Evolutionary conservation across 768 basidiomycete species (phyloP).

Genomic region (Auriscalpium microsporum): DNA sequence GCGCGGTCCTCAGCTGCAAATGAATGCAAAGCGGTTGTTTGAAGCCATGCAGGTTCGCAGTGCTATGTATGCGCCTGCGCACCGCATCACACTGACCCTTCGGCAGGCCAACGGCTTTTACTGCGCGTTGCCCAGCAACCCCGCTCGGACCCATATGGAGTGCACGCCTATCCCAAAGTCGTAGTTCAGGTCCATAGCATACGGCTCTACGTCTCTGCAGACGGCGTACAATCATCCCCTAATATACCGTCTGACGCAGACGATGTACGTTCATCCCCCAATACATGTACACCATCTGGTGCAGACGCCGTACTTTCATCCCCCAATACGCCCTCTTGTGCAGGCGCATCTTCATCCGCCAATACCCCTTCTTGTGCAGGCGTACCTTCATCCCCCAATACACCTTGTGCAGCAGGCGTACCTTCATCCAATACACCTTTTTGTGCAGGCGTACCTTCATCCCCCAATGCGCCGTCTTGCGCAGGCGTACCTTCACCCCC

Average conservation of each 20-base stretch:
- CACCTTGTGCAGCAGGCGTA: too few species aligned
- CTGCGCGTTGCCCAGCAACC: slow-evolving; percentile 61
- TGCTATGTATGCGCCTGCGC: not conserved
- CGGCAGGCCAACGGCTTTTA: slow-evolving; percentile 56
- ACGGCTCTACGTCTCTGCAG: not conserved
- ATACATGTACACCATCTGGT: too few species aligned
- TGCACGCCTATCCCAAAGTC: slow-evolving; percentile 54
- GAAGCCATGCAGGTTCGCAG: slow-evolving; percentile 61
- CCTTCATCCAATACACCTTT: too few species aligned
- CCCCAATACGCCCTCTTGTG: too few species aligned
- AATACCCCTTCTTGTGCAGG: too few species aligned
- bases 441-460: too few species aligned
- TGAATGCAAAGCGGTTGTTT: slow-evolving; percentile 57
- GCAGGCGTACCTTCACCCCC: slow-evolving; percentile 24
- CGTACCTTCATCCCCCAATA: too few species aligned
- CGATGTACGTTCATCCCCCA: too few species aligned
- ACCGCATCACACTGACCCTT: not conserved
- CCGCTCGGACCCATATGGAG: slow-evolving; percentile 55
- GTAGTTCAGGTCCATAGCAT: not conserved
- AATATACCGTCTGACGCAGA: not conserved
- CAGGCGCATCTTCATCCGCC: too few species aligned
- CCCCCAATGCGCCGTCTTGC: not conserved
- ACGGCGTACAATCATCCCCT: not conserved
- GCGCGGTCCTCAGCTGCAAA: slow-evolving; percentile 37
- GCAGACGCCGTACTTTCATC: too few species aligned